Percentiles rank a stretch among this genome's conserved stretches.
phyloP scores from a whole-genome alignment of 441 rosid species.

The Pelargonium citronellum region DNA sequence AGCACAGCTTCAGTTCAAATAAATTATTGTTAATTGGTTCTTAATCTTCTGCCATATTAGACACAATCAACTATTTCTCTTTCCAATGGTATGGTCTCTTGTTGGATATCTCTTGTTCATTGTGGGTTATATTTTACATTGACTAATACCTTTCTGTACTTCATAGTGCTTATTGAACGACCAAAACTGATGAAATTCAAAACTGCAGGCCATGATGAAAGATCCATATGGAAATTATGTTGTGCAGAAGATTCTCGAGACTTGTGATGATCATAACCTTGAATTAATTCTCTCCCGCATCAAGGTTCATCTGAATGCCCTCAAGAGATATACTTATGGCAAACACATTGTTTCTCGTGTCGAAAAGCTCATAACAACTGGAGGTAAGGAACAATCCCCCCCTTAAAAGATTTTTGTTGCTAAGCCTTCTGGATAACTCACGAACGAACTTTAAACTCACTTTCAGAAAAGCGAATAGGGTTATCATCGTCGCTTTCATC shows the following conservation, averaged over 20 bases:
- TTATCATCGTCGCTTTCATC: slow-evolving; percentile 43
- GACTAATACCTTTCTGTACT: neutral
- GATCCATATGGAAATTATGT: slow-evolving; percentile 97
- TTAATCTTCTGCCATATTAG: no score
- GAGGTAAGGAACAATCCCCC: slow-evolving; percentile 45
- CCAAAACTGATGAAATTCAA: neutral
- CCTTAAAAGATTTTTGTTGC: neutral
- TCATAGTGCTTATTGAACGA: neutral
- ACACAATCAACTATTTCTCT: no score
- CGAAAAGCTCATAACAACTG: slow-evolving; percentile 96
- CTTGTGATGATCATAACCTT: slow-evolving; percentile 85
- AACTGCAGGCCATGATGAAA: slow-evolving; percentile 91
- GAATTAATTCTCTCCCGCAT: slow-evolving; percentile 87
- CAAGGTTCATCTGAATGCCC: slow-evolving; percentile 82
- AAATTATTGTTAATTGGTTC: no score
- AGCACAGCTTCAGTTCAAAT: no score
- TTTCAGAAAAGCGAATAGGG: slow-evolving; percentile 80
- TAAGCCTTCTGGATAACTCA: neutral
- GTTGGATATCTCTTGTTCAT: no score
- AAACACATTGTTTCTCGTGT: slow-evolving; percentile 97
- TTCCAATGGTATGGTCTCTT: no score
- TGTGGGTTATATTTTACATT: no score
- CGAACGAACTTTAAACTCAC: neutral
- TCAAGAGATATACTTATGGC: slow-evolving; percentile 95
- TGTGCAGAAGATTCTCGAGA: slow-evolving; percentile 91